Conservation (phyloP, 2,329 filamentous ascomycete genomes). For the Aspergillus udagawae region DNA sequence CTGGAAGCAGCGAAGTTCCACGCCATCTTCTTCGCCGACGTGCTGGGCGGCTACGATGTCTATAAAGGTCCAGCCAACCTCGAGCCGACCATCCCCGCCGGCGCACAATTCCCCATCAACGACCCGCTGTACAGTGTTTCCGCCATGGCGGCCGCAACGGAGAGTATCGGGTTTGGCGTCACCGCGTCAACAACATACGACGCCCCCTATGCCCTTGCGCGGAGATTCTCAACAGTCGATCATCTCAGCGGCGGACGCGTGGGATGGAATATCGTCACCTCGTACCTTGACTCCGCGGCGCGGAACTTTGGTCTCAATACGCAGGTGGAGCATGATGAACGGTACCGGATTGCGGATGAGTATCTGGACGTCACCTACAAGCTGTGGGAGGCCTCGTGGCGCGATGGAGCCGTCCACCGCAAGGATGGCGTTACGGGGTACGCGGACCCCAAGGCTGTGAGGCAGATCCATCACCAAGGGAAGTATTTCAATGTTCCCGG, state of each 20-base stretch:
- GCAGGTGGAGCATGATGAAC: constrained; percentile 48
- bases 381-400: constrained; percentile 53
- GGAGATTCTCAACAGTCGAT: constrained; percentile 52
- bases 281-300: constrained; percentile 46
- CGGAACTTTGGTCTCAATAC: constrained; percentile 45
- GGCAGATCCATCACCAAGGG: constrained; percentile 37
- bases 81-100: constrained; percentile 36
- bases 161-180: constrained; percentile 48
- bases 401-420: constrained; percentile 34
- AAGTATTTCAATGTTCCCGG: constrained; percentile 43
- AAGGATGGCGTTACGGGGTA: constrained; percentile 21
- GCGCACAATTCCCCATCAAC: constrained; percentile 43
- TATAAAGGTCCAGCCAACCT: constrained; percentile 42
- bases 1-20: constrained; percentile 49
- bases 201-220: constrained; percentile 51
- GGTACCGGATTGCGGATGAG: constrained; percentile 48
- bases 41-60: constrained; percentile 46
- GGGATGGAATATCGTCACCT: constrained; percentile 53
- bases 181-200: constrained; percentile 55
- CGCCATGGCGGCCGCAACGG: constrained; percentile 46
- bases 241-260: constrained; percentile 50
- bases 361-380: constrained; percentile 46
- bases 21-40: constrained; percentile 50
- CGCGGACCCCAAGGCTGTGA: constrained; percentile 31
- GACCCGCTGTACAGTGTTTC: constrained; percentile 41